phyloP scores from a whole-genome alignment of 2,329 filamentous ascomycete species.

The Camillea tinctor region DNA sequence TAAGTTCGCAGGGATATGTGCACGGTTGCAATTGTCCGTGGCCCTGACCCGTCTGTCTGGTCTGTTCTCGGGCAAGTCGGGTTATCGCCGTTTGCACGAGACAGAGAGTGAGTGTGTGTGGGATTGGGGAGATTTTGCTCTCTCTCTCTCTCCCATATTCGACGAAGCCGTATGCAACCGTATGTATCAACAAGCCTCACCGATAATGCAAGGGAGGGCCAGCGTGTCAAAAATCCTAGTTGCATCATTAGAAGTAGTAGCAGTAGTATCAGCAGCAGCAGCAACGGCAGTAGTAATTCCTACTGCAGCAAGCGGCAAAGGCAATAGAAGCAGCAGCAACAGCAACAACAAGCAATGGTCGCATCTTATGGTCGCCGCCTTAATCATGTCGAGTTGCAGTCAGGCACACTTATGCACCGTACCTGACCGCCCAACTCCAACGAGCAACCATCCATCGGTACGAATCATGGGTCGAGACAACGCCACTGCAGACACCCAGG shows the following conservation, averaged over 20 bases:
- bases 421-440: conserved; percentile 7
- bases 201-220: conserved; percentile 8
- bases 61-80: neutral
- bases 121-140: neutral
- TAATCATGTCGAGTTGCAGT: conserved; percentile 21
- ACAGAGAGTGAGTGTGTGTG: neutral
- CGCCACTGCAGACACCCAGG: conserved; percentile 29
- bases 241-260: no score
- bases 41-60: conserved; percentile 3
- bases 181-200: conserved; percentile 1
- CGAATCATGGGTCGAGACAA: conserved; percentile 14
- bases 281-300: conserved; percentile 6
- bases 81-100: neutral
- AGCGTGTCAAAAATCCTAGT: conserved; percentile 18
- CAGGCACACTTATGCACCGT: conserved; percentile 11
- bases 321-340: neutral
- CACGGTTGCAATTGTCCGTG: conserved; percentile 23
- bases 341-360: conserved; percentile 7
- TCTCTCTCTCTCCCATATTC: conserved; percentile 8
- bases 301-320: no score
- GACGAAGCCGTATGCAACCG: conserved; percentile 5
- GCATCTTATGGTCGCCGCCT: conserved; percentile 8
- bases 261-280: neutral
- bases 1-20: conserved; percentile 18
- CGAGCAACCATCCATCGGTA: conserved; percentile 12